Evolutionary conservation across 805 yeast species (phyloP), one percentile per base, ranked within the genome.

Genomic region (Wickerhamomyces chaumierensis): DNA sequence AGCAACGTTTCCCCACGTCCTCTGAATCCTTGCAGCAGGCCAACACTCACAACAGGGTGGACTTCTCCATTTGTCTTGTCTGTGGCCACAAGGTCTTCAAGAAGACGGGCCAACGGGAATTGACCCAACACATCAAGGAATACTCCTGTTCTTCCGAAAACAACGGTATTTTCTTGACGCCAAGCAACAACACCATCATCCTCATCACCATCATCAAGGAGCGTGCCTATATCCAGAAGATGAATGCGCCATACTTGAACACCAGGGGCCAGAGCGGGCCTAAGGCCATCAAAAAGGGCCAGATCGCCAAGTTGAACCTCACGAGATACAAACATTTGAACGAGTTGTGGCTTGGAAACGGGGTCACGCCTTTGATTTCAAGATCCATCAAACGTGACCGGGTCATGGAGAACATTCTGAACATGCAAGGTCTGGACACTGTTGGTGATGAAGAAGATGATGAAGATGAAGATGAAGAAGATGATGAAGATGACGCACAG

Each of bases 221-320:
- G 58, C 54, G 19, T 39, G 56, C 42, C 45, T 47, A 52, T 56
- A 60, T 52, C 31, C 57, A 54, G 18, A 60, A 62, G 8, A 64
- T 72, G 44, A 71, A 71, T 39, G 81, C 84, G 0, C 92, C 90
- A 13, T 83, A 81, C 51, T 59, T 83, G 52, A 81, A 84, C 39
- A 63, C 66, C 5, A 87, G 81, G 56, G 94, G 94, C 18, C 92
- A 83, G 54, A 70, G 79, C 3, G 81, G 81, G 25, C 62, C 65
- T 9, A 69, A 70, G 16, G 65, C 76, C 3, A 61, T 66, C 43
- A 68, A 69, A 13, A 71, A 74, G 15, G 81, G 78, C 35, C 73
- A 68, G 39, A 49, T 66, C 25, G 84, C 84, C 0, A 62, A 62
- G 0, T 61, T 82, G 41, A 71, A 70, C 48, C 44, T 59, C 15